Conservation (phyloP, 108 stramenopile genomes). For the Fistulifera solaris region DNA sequence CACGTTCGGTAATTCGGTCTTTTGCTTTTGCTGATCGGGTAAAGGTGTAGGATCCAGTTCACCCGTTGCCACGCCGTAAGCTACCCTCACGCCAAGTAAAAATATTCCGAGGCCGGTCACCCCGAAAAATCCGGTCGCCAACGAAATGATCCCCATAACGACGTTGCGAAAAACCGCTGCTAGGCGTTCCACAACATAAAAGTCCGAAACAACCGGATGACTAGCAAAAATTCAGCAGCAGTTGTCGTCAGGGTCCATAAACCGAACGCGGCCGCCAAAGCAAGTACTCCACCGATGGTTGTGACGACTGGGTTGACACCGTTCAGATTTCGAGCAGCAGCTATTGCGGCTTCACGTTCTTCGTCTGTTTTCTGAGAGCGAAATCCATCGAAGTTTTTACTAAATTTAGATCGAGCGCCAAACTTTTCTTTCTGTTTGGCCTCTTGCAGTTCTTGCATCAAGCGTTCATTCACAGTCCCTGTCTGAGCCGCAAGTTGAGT, state of each 20-base stretch:
- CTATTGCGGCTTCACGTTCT: slow-evolving; percentile 48
- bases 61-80: slow-evolving; percentile 60
- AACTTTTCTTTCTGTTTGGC: slow-evolving; percentile 47
- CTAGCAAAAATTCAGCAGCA: slow-evolving; percentile 44
- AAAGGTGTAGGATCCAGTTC: slow-evolving; percentile 77
- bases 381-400: slow-evolving; percentile 17
- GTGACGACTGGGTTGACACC: slow-evolving; percentile 77
- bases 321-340: slow-evolving; percentile 66
- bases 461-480: slow-evolving; percentile 68
- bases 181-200: slow-evolving; percentile 49
- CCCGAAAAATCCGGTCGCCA: slow-evolving; percentile 76
- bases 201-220: slow-evolving; percentile 53
- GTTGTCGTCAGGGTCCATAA: slow-evolving; percentile 53
- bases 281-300: slow-evolving; percentile 47
- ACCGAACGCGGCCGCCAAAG: slow-evolving; percentile 44
- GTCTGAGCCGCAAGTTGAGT: slow-evolving; percentile 26
- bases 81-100: slow-evolving; percentile 56
- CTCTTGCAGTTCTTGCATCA: slow-evolving; percentile 59
- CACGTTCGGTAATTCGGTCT: slow-evolving; percentile 54
- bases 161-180: slow-evolving; percentile 61
- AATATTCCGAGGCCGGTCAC: slow-evolving; percentile 73
- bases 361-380: slow-evolving; percentile 49
- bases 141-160: slow-evolving; percentile 54
- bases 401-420: slow-evolving; percentile 18
- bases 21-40: slow-evolving; percentile 12